A percentile compares a stretch with the other conserved stretches of the same genome.
Conservation (phyloP, 129 eudicot genomes). For the Arctium lappa region DNA sequence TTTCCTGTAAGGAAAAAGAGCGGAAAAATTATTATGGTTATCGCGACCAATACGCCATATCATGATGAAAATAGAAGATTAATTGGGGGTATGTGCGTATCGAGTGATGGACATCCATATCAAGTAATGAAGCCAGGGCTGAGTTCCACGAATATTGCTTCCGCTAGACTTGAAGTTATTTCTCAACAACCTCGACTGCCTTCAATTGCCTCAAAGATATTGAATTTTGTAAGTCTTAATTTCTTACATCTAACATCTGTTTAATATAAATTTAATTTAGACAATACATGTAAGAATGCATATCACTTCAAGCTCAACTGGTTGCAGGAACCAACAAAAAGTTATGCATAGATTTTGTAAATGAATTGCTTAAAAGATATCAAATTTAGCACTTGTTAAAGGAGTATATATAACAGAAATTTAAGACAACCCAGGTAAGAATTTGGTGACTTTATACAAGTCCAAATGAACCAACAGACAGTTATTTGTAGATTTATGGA, state of each 20-base stretch:
- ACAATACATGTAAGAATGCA: too few species aligned
- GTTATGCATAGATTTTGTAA: neutral
- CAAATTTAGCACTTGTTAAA: neutral
- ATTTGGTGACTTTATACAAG: too few species aligned
- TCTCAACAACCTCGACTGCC: conserved; percentile 22
- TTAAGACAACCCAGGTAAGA: neutral
- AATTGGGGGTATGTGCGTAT: conserved; percentile 57
- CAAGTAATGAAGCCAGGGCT: neutral
- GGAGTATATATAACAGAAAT: neutral
- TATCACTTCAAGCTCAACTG: neutral
- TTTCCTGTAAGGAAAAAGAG: conserved; percentile 58
- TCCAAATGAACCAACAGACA: neutral
- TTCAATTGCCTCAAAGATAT: neutral
- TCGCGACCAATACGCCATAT: conserved; percentile 54
- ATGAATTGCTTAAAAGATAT: neutral
- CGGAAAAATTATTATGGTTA: conserved; percentile 45
- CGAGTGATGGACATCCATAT: conserved; percentile 48
- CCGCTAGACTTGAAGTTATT: conserved; percentile 47
- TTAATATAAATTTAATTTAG: too few species aligned
- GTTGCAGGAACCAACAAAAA: neutral
- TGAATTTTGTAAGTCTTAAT: neutral
- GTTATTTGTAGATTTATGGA: neutral
- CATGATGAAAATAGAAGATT: conserved; percentile 50
- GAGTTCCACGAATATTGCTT: conserved; percentile 27
- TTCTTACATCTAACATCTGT: neutral